A percentile compares a stretch with the other conserved stretches of the same genome.
Evolutionary conservation across 129 eudicot species (phyloP).

Genomic region (Flaveria trinervia): DNA sequence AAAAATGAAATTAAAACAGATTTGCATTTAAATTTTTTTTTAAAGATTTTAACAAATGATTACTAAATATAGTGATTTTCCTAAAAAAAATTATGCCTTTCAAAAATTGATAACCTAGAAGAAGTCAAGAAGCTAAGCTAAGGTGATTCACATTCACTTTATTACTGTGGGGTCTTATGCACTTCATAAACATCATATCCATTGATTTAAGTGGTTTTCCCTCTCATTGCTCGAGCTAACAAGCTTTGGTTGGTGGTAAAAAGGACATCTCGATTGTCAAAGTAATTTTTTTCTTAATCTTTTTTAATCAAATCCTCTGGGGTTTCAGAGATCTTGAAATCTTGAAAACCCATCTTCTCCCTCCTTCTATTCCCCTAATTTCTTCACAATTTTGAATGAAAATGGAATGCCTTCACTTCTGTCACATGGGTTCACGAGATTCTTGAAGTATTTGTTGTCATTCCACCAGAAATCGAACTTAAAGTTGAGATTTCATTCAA

Average conservation of each 20-base stretch:
- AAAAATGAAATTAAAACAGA: too few relatives aligned
- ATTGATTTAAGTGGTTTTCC: conserved; percentile 40
- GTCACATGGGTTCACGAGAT: background rate
- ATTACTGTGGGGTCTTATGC: conserved; percentile 32
- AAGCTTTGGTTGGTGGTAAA: conserved; percentile 32
- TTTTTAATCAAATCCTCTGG: background rate
- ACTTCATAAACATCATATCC: conserved; percentile 25
- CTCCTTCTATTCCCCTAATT: conserved; percentile 12
- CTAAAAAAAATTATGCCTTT: background rate
- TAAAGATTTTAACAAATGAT: too few relatives aligned
- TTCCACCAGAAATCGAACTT: background rate
- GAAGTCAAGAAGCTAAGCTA: background rate
- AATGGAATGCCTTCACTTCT: conserved; percentile 11
- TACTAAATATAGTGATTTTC: too few relatives aligned
- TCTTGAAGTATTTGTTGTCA: conserved; percentile 11
- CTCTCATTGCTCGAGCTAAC: conserved; percentile 33
- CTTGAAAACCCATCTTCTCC: conserved; percentile 35
- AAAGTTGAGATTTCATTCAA: conserved; percentile 14
- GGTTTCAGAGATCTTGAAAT: conserved; percentile 36
- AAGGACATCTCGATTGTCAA: conserved; percentile 31
- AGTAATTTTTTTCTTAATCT: background rate
- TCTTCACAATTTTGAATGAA: conserved; percentile 11
- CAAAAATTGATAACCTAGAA: background rate
- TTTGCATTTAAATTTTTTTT: too few relatives aligned
- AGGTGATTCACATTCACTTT: conserved; percentile 15